Evolutionary conservation across 768 basidiomycete genomes (phyloP).

Genomic region (Asterophora lycoperdoides): DNA sequence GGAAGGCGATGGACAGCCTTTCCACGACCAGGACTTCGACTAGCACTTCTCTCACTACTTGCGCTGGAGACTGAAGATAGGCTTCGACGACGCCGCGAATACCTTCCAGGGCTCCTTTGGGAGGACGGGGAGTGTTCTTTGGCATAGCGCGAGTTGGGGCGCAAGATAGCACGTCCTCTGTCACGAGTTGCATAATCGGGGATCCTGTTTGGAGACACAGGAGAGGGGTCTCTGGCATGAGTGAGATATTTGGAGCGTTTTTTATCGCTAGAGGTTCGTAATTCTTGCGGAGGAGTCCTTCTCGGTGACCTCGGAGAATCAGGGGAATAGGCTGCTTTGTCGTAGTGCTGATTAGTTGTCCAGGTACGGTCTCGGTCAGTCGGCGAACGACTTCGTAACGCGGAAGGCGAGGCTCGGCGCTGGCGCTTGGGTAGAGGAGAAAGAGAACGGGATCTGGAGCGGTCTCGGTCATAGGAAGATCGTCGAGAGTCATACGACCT

Average conservation of each 20-base stretch:
- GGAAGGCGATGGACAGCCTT: conserved; percentile 66
- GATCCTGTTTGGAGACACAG: conserved; percentile 11
- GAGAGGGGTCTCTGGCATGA: conserved; percentile 22
- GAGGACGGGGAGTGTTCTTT: conserved; percentile 32
- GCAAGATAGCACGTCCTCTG: conserved; percentile 12
- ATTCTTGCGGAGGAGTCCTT: conserved; percentile 1
- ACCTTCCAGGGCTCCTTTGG: conserved; percentile 33
- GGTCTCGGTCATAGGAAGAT: conserved; percentile 62
- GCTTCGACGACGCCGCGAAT: conserved; percentile 41
- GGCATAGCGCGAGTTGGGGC: conserved; percentile 20
- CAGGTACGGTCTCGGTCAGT: conserved; percentile 41
- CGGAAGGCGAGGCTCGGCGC: conserved; percentile 46
- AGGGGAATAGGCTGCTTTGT: conserved; percentile 5
- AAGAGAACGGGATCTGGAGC: conserved; percentile 56
- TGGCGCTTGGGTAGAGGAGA: conserved; percentile 57
- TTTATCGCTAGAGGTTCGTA: conserved; percentile 2
- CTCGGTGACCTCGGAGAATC: conserved; percentile 6
- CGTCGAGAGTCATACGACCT: conserved; percentile 62
- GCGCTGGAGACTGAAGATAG: conserved; percentile 51
- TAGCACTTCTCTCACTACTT: conserved; percentile 54
- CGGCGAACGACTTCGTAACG: conserved; percentile 45
- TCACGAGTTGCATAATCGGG: conserved; percentile 8
- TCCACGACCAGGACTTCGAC: conserved; percentile 46
- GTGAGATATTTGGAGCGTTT: background rate
- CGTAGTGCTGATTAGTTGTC: conserved; percentile 15